Conservation (phyloP, 139 green algal species). For the Nannochloris sp. region DNA sequence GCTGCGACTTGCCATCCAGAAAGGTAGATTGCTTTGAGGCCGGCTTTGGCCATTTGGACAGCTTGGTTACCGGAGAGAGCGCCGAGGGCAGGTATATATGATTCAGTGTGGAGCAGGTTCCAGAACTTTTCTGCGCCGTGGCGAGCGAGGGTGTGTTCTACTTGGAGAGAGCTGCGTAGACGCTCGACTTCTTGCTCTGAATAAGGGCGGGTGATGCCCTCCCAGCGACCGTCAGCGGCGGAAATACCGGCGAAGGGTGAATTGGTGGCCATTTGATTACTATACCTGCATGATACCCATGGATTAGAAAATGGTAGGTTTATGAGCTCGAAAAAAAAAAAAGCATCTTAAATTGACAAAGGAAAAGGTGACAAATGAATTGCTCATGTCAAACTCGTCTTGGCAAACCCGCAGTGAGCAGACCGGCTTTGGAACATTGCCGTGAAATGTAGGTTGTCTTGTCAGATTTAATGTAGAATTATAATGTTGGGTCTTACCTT, state of each 20-base stretch:
- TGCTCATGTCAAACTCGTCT: too few relatives aligned
- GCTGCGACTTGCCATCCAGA: conserved; percentile 83
- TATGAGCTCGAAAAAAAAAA: too few relatives aligned
- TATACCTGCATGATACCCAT: too few relatives aligned
- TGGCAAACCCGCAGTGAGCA: too few relatives aligned
- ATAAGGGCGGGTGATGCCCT: conserved; percentile 31
- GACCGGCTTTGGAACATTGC: too few relatives aligned
- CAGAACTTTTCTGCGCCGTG: conserved; percentile 66
- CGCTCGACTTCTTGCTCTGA: conserved; percentile 45
- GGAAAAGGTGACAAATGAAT: too few relatives aligned
- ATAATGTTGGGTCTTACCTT: too few relatives aligned
- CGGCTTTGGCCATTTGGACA: conserved; percentile 41
- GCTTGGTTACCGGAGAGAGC: conserved; percentile 61
- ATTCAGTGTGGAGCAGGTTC: conserved; percentile 57
- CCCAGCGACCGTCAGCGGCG: conserved; percentile 12
- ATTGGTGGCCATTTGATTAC: too few relatives aligned
- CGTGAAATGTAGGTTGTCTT: too few relatives aligned
- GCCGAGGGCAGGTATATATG: conserved; percentile 68
- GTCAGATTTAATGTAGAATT: too few relatives aligned
- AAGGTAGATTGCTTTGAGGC: conserved; percentile 87
- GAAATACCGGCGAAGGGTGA: background rate
- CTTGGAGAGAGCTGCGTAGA: conserved; percentile 60
- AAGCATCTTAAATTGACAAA: too few relatives aligned
- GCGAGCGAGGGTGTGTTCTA: conserved; percentile 60
- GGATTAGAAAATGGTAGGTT: too few relatives aligned